These are phyloP conservation scores for Chrysoporthe puriensis DNA, from an alignment of 2,329 filamentous ascomycete species.

Conservation along the genomic window DNA sequence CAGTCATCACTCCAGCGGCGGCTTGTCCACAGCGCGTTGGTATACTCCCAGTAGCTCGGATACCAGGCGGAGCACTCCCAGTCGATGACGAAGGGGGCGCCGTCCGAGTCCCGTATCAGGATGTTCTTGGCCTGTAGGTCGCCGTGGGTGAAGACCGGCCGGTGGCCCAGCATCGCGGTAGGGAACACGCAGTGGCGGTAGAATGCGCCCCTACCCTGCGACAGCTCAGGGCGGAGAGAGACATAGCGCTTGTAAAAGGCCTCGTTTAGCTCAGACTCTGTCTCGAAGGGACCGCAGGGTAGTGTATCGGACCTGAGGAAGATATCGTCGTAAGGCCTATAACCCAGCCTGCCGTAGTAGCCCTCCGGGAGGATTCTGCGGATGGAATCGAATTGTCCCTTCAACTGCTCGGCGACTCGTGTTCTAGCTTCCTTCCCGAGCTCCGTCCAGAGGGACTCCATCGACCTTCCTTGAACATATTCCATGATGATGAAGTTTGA, in stretches of 20 bases:
- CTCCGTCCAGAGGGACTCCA: neutral
- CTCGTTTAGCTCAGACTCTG: neutral
- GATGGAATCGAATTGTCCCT: neutral
- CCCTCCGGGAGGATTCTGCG: neutral
- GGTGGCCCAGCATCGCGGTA: conserved; percentile 30
- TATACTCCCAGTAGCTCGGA: conserved; percentile 46
- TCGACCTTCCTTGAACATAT: neutral
- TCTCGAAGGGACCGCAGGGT: neutral
- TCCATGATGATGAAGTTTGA: conserved; percentile 14
- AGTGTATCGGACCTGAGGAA: conserved; percentile 1
- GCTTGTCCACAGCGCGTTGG: conserved; percentile 19
- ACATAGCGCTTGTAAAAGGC: conserved; percentile 2
- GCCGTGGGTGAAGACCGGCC: conserved; percentile 53
- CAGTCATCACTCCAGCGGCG: conserved; percentile 11
- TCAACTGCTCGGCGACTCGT: neutral
- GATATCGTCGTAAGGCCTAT: conserved; percentile 10
- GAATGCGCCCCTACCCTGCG: neutral
- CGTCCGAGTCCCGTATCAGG: conserved; percentile 41
- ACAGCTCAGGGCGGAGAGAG: neutral
- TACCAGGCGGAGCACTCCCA: conserved; percentile 54
- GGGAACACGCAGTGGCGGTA: conserved; percentile 12
- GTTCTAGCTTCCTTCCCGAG: conserved; percentile 2
- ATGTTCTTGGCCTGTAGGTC: conserved; percentile 54
- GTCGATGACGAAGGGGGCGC: conserved; percentile 47
- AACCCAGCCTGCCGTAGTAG: conserved; percentile 5